phyloP scores from a whole-genome alignment of 345 rosid species.

The Cardamine chenopodiifolia region DNA sequence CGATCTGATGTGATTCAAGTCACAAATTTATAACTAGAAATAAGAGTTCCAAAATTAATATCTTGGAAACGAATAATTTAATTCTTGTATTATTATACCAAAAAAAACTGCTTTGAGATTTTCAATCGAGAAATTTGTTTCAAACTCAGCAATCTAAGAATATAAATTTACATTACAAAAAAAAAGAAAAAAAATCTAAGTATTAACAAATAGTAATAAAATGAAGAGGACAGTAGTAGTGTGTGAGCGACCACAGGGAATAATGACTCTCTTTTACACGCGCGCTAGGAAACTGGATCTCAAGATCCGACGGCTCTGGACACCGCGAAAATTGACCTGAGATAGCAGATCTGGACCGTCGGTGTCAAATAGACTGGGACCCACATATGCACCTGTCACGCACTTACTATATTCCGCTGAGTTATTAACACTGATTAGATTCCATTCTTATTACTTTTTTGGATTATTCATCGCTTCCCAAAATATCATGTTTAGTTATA shows the following conservation, averaged over 20 bases:
- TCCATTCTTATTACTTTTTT: slow-evolving; percentile 8
- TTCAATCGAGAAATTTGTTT: neutral
- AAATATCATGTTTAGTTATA: neutral
- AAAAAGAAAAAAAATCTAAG: neutral
- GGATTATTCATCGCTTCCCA: neutral
- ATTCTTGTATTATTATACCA: neutral
- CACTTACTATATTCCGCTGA: slow-evolving; percentile 24
- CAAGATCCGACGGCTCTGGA: slow-evolving; percentile 28
- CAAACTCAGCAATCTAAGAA: neutral
- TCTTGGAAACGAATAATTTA: neutral
- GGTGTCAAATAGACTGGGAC: slow-evolving; percentile 24
- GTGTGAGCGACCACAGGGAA: slow-evolving; percentile 6
- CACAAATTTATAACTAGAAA: neutral
- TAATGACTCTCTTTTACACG: too few relatives aligned
- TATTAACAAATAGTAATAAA: neutral
- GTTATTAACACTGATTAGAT: neutral
- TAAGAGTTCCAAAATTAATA: neutral
- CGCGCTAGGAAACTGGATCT: slow-evolving; percentile 17
- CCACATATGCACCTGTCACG: slow-evolving; percentile 21
- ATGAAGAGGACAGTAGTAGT: neutral
- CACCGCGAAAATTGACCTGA: slow-evolving; percentile 22
- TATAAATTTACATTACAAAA: too few relatives aligned
- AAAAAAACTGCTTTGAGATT: neutral
- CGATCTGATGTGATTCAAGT: neutral
- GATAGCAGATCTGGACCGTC: slow-evolving; percentile 31